Percentiles rank a stretch among this genome's conserved stretches.
These are phyloP conservation scores for Zygoascus hellenicus DNA, from an alignment of 1,139 yeast genomes.

Conservation along the genomic window DNA sequence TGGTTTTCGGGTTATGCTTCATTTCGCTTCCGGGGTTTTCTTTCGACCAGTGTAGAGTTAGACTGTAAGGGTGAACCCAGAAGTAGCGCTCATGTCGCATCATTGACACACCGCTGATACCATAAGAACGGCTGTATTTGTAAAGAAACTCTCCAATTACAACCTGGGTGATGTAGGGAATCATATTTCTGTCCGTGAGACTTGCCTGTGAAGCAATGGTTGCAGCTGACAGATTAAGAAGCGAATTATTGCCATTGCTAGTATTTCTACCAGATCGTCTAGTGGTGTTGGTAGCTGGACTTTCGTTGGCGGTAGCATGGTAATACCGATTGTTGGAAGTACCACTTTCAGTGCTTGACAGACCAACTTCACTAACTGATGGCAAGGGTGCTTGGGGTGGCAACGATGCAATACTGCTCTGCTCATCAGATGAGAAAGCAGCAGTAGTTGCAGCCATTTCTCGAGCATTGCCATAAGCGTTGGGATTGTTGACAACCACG, in stretches of 20 bases:
- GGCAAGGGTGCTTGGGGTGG: conserved; percentile 18
- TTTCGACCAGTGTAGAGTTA: conserved; percentile 86
- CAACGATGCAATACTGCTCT: conserved; percentile 4
- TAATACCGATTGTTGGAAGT: conserved; percentile 4
- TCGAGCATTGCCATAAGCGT: neutral
- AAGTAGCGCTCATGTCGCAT: conserved; percentile 86
- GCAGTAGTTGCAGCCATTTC: conserved; percentile 15
- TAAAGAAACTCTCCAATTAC: conserved; percentile 87
- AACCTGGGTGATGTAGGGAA: conserved; percentile 85
- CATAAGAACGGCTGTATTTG: conserved; percentile 81
- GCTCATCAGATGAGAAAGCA: conserved; percentile 16
- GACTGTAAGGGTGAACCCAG: conserved; percentile 94
- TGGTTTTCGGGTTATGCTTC: conserved; percentile 42
- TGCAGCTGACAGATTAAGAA: conserved; percentile 26
- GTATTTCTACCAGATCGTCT: conserved; percentile 1
- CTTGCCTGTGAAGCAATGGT: conserved; percentile 71
- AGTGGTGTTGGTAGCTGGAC: neutral
- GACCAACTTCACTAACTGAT: conserved; percentile 10
- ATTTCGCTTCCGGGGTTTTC: conserved; percentile 67
- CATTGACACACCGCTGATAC: conserved; percentile 68
- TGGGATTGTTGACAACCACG: conserved; percentile 18
- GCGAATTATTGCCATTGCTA: conserved; percentile 5
- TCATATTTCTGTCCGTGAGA: conserved; percentile 64
- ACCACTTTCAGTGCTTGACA: neutral
- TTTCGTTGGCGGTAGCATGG: neutral